Percentiles rank a stretch among this genome's conserved stretches.
These are phyloP conservation scores for Acer negundo DNA, from an alignment of 345 rosid species.

Conservation along the genomic window DNA sequence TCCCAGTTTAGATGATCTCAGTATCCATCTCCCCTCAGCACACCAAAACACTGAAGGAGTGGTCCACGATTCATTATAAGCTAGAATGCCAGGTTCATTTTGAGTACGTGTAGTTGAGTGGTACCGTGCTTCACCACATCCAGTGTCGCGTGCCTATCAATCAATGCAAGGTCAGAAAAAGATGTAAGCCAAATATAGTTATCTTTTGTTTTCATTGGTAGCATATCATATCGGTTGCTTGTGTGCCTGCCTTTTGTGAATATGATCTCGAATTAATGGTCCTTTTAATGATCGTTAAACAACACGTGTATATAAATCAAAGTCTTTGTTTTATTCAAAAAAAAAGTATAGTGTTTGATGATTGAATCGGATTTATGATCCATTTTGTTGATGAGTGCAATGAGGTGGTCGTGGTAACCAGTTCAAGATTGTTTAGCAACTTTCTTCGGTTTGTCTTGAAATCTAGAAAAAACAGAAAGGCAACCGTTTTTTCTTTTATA, in stretches of 20 bases:
- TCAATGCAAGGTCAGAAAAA: neutral
- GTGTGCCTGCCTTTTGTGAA: conserved; percentile 3
- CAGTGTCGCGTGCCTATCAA: neutral
- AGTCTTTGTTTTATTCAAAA: neutral
- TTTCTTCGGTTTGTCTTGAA: neutral
- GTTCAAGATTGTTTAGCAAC: conserved; percentile 12
- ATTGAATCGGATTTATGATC: neutral
- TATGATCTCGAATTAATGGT: neutral
- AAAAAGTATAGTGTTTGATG: neutral
- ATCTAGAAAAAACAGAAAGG: conserved; percentile 1
- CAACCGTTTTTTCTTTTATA: neutral
- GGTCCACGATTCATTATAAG: conserved; percentile 8
- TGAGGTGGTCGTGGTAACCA: neutral
- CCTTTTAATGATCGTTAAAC: neutral
- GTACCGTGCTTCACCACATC: neutral
- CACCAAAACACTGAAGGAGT: conserved; percentile 6
- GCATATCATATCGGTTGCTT: neutral
- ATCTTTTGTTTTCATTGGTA: neutral
- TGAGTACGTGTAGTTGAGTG: neutral
- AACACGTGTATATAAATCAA: neutral
- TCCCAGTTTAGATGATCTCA: conserved; percentile 39
- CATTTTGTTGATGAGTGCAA: neutral
- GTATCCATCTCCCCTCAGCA: conserved; percentile 21
- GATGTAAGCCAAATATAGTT: conserved; percentile 2
- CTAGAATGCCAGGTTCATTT: neutral